A percentile compares a stretch with the other conserved stretches of the same genome.
Conservation (phyloP, 306 rosid species). For the Sicyos edulis region DNA sequence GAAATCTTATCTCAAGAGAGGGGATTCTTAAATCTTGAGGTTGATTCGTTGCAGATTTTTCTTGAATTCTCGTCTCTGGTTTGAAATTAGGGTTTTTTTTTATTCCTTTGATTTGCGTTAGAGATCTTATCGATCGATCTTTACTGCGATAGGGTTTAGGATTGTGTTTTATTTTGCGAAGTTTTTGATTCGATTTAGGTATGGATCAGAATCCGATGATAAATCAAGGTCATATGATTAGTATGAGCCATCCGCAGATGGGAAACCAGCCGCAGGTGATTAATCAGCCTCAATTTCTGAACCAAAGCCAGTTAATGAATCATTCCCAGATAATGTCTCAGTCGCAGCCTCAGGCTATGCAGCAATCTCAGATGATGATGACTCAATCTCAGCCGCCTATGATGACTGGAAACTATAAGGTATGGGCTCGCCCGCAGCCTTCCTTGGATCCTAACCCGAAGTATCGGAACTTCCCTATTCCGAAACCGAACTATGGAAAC, state of each 20-base stretch:
- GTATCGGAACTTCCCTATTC: conserved; percentile 9
- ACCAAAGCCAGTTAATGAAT: conserved; percentile 26
- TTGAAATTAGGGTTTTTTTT: not conserved
- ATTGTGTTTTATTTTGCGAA: not conserved
- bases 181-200: too few relatives aligned
- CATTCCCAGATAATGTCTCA: conserved; percentile 35
- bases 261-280: conserved; percentile 28
- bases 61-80: not conserved
- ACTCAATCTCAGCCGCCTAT: conserved; percentile 40
- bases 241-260: conserved; percentile 29
- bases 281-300: conserved; percentile 27
- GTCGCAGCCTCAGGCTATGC: conserved; percentile 25
- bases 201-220: conserved; percentile 22
- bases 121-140: not conserved
- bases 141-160: not conserved
- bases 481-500: conserved; percentile 25
- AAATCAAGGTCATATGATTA: conserved; percentile 40
- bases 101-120: not conserved
- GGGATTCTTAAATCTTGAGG: not conserved
- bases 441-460: conserved; percentile 27
- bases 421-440: conserved; percentile 33
- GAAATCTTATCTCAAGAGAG: not conserved
- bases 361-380: conserved; percentile 35
- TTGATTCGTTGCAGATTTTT: not conserved
- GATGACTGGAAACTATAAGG: conserved; percentile 38